Evolutionary conservation across 768 basidiomycete genomes (phyloP).

Genomic region (Termitomyces sp.): DNA sequence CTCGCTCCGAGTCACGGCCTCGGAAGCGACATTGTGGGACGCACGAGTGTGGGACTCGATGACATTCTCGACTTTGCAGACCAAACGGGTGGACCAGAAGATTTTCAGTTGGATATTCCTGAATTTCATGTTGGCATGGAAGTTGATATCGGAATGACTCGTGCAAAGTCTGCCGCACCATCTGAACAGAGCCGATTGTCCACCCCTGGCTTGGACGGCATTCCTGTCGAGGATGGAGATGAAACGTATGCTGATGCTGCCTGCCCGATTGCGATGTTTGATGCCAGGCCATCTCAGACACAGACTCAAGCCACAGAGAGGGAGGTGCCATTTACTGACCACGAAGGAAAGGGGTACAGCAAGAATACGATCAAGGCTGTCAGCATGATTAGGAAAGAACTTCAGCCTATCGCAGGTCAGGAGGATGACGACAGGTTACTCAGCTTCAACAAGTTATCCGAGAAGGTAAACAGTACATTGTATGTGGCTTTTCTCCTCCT

Average conservation of each 20-base stretch:
- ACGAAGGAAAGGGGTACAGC: slow-evolving; percentile 73
- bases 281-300: slow-evolving; percentile 45
- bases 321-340: slow-evolving; percentile 32
- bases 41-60: slow-evolving; percentile 50
- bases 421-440: slow-evolving; percentile 52
- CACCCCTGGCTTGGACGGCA: slow-evolving; percentile 56
- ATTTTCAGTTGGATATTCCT: slow-evolving; percentile 68
- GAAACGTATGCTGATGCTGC: slow-evolving; percentile 61
- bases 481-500: not conserved
- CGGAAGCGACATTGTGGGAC: slow-evolving; percentile 50
- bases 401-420: slow-evolving; percentile 46
- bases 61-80: slow-evolving; percentile 60
- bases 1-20: slow-evolving; percentile 54
- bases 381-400: slow-evolving; percentile 64
- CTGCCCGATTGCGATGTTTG: slow-evolving; percentile 82
- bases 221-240: slow-evolving; percentile 49
- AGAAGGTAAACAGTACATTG: slow-evolving; percentile 46
- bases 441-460: slow-evolving; percentile 74
- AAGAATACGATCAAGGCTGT: slow-evolving; percentile 87
- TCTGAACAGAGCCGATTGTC: slow-evolving; percentile 60
- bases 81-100: slow-evolving; percentile 49
- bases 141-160: slow-evolving; percentile 30
- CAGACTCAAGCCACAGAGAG: slow-evolving; percentile 43
- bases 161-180: slow-evolving; percentile 44
- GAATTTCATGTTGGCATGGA: slow-evolving; percentile 35